Evolutionary conservation across 2,329 filamentous ascomycete species (phyloP), one percentile per base, ranked within the genome.

Genomic region (Talaromyces sp.): DNA sequence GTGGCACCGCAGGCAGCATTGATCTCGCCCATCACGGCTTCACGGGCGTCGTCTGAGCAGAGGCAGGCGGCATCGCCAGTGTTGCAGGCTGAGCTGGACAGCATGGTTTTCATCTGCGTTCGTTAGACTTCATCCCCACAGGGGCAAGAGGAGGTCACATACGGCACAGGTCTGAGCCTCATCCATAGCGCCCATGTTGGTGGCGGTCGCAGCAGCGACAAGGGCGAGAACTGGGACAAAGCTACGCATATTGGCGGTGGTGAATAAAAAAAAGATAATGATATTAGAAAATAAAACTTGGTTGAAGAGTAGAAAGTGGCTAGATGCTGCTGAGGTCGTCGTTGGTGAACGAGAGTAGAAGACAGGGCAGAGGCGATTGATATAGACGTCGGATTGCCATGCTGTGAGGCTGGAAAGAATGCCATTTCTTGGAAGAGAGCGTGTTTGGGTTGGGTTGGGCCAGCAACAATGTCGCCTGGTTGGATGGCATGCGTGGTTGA

Each of bases 41-140:
- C 39, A 28, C 60, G 60, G 4, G 60, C 57, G n/a, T 28, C 6
- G 17, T 62, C 56, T 13, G 60, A 62, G 32, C 60, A 62, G 27
- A 62, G 60, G 44, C 60, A 62, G 42, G 60, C 60, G 22, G 60
- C 60, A 9, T 62, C 56, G 10, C 60, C 60, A 11, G 60, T 62
- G 51, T 62, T 62, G 60, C 60, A 62, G 13, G 57, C 57, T 30
- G 30, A 58, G 42, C 60, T 62, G 8, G 60, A 56, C 8, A 62
- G 57, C 5, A 62, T 32, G 3, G 60, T 62, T 49, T 58, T 53
- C 56, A 62, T 62, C 60, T 62, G 39, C 1, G 17, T 9, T n/a
- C 11, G n/a, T 32, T 19, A 32, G 53, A 11, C 7, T 33, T 36
- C 3, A 32, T 55, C 22, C 28, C 36, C n/a, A 8, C 15, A 44